Evolutionary conservation across 805 yeast species (phyloP), one percentile per base, ranked within the genome.

Genomic region (Pichia heedii): DNA sequence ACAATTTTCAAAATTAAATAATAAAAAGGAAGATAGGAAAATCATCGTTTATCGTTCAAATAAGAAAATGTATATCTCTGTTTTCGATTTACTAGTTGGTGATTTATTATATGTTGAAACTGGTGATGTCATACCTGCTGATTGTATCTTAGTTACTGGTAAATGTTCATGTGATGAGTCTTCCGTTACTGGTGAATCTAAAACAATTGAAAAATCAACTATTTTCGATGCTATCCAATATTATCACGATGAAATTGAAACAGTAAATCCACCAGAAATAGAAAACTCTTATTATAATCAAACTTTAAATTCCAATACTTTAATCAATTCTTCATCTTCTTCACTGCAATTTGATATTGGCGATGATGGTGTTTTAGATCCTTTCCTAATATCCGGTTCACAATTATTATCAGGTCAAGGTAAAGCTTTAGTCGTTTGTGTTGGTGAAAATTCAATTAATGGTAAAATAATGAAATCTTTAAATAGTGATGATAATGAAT

Each of bases 101-200:
- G 99, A 93, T 58, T 52, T 93, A 4, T 65, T 90, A 21, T 67
- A 70, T 39, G 65, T 93, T 37, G 94, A 88, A 61, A 94, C 97
- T 2, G 99, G 99, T 49, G 98, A 93, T 56, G 79, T 93, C 43
- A 68, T 90, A 2, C 95, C 97, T 0, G 93, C 90, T 1, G 99
- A 93, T 63, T 79, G 85, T 27, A 67, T 93, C 5, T 61, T 90
- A 47, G 67, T 88, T 11, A 60, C 67, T 10, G 96, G 97, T 7
- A 75, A 73, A 36, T 73, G 93, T 48, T 90, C 86, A 53, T 82
- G 90, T 60, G 98, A 93, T 60, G 98, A 93, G 66, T 77, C 89
- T 33, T 79, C 95, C 0, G 74, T 90, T 30, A 90, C 97, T 4
- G 99, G 99, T 54, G 99, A 93, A 65, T 80, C 95, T 1, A 78